phyloP scores from a whole-genome alignment of 2,329 filamentous ascomycete species.

The Diaporthe sp. region DNA sequence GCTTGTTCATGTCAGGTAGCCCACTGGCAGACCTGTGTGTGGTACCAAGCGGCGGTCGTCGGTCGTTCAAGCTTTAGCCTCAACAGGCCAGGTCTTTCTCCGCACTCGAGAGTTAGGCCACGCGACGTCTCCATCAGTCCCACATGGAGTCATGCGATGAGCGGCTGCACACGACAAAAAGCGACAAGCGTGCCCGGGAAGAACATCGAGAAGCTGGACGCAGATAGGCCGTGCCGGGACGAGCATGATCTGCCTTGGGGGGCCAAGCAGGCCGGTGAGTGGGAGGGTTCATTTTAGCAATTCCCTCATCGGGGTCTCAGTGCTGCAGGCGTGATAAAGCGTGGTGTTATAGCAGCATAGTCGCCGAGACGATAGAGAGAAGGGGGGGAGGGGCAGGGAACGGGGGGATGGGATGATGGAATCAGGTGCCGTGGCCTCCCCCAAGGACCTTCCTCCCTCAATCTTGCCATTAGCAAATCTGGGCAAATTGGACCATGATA shows the following conservation, averaged over 20 bases:
- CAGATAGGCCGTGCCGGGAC: constrained; percentile 13
- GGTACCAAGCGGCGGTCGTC: constrained; percentile 10
- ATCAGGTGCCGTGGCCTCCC: constrained; percentile 1
- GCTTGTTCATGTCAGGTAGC: not conserved
- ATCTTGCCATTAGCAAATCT: constrained; percentile 14
- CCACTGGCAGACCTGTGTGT: not conserved
- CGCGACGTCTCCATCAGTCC: constrained; percentile 30
- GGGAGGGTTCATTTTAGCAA: constrained; percentile 7
- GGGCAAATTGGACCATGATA: constrained; percentile 22
- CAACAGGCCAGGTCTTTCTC: constrained; percentile 27
- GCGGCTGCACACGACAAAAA: constrained; percentile 27
- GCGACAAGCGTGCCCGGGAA: constrained; percentile 26
- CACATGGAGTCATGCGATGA: constrained; percentile 32
- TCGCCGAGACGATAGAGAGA: not conserved
- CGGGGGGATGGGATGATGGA: not conserved
- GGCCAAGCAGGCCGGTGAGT: constrained; percentile 18
- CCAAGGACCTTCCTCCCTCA: not conserved
- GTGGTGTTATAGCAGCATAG: constrained; percentile 25
- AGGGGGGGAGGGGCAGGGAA: not conserved
- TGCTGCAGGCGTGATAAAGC: constrained; percentile 21
- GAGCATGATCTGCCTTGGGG: constrained; percentile 4
- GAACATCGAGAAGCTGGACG: constrained; percentile 7
- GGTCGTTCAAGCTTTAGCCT: constrained; percentile 26
- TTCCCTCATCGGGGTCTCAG: constrained; percentile 18
- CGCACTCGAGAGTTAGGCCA: constrained; percentile 24